Evolutionary conservation across 495 filamentous ascomycete species (phyloP).

Genomic region (Geopyxis carbonaria): DNA sequence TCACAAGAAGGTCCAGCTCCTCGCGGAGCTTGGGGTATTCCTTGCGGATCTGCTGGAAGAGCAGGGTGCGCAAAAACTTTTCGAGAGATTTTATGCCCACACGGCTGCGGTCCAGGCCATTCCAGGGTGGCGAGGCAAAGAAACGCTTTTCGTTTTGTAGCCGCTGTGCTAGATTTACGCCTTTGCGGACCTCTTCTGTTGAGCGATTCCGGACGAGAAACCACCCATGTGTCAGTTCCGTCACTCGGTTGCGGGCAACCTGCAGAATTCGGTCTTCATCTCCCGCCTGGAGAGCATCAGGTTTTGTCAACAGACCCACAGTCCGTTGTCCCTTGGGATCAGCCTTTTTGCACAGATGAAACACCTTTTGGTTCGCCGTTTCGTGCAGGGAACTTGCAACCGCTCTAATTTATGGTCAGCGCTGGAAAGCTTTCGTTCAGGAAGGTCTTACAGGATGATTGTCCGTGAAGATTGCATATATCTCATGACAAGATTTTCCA

Average conservation of each 20-base stretch:
- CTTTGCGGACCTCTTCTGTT: slow-evolving; percentile 28
- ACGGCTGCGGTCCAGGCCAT: slow-evolving; percentile 22
- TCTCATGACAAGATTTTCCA: slow-evolving; percentile 28
- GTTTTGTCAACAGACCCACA: slow-evolving; percentile 33
- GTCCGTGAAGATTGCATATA: slow-evolving; percentile 33
- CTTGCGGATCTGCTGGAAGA: slow-evolving; percentile 20
- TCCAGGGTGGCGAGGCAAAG: slow-evolving; percentile 30
- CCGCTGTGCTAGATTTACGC: slow-evolving; percentile 22
- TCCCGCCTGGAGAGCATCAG: slow-evolving; percentile 30
- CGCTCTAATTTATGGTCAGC: slow-evolving; percentile 8
- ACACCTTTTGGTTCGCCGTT: slow-evolving; percentile 26
- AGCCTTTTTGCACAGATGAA: slow-evolving; percentile 24
- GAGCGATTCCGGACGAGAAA: slow-evolving; percentile 36
- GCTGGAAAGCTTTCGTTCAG: background rate
- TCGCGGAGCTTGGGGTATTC: slow-evolving; percentile 26
- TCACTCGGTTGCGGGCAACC: slow-evolving; percentile 24
- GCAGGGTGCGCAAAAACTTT: slow-evolving; percentile 7
- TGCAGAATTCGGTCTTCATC: slow-evolving; percentile 26
- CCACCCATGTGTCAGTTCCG: slow-evolving; percentile 33
- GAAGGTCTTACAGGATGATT: slow-evolving; percentile 29
- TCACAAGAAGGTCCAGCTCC: slow-evolving; percentile 18
- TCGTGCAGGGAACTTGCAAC: slow-evolving; percentile 24
- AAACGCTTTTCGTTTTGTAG: slow-evolving; percentile 26
- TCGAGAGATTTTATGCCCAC: slow-evolving; percentile 20
- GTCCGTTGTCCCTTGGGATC: slow-evolving; percentile 28